A percentile compares a stretch with the other conserved stretches of the same genome.
phyloP scores from a whole-genome alignment of 352 stramenopile genomes.

The Thalassiosira hispida region DNA sequence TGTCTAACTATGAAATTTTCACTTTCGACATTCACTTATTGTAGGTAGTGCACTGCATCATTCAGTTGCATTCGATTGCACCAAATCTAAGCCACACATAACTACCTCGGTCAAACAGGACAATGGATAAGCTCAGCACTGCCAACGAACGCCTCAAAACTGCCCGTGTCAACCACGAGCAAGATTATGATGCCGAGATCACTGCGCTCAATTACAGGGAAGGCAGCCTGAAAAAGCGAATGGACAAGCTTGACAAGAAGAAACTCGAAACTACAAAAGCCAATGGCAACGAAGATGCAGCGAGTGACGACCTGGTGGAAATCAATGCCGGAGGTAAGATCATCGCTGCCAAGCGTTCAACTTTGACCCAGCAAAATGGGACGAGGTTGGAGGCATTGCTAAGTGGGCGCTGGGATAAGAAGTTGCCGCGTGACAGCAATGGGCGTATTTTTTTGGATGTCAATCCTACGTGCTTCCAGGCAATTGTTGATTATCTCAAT shows the following conservation, averaged over 20 bases:
- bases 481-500: slow-evolving; percentile 14
- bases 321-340: slow-evolving; percentile 20
- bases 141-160: slow-evolving; percentile 3
- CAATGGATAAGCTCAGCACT: slow-evolving; percentile 3
- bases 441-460: slow-evolving; percentile 20
- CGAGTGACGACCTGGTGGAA: slow-evolving; percentile 4
- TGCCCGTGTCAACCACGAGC: background rate
- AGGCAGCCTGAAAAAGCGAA: background rate
- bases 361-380: slow-evolving; percentile 5
- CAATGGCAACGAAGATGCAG: slow-evolving; percentile 7
- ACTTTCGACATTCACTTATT: too few relatives aligned
- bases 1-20: too few relatives aligned
- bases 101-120: too few relatives aligned
- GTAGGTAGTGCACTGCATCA: too few relatives aligned
- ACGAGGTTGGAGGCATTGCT: slow-evolving; percentile 14
- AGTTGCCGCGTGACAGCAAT: slow-evolving; percentile 7
- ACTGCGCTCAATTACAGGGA: background rate
- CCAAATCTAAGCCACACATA: too few relatives aligned
- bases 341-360: slow-evolving; percentile 9
- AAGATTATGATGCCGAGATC: background rate
- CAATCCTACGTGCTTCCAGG: slow-evolving; percentile 9
- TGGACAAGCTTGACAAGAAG: background rate
- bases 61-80: too few relatives aligned
- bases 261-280: slow-evolving; percentile 1
- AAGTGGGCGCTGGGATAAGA: slow-evolving; percentile 25